A percentile compares a stretch with the other conserved stretches of the same genome.
Conservation (phyloP, 495 filamentous ascomycete species). For the Hypoxylon crocopeplum region DNA sequence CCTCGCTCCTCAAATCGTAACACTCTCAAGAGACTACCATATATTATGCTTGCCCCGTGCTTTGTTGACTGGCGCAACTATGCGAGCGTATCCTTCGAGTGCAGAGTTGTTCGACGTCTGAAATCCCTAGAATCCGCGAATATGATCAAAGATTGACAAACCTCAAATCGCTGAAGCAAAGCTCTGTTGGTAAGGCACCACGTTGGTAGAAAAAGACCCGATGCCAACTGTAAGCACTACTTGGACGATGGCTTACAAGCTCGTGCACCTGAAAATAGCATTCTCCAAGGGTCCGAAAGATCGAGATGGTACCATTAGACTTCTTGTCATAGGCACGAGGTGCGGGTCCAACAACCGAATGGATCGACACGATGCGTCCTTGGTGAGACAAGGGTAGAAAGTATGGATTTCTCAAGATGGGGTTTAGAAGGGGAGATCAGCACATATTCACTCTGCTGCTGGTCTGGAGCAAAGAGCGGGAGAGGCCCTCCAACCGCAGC, state of each 20-base stretch:
- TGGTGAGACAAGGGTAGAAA: conserved; percentile 24
- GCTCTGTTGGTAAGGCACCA: conserved; percentile 13
- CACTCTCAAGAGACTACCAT: conserved; percentile 4
- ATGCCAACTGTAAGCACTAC: conserved; percentile 25
- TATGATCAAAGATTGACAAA: conserved; percentile 11
- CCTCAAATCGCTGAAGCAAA: background rate
- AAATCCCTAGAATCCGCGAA: background rate
- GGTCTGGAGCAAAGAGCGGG: conserved; percentile 19
- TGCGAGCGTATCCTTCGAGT: background rate
- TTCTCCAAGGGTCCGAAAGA: conserved; percentile 4
- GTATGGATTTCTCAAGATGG: conserved; percentile 26
- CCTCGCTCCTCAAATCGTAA: conserved; percentile 1
- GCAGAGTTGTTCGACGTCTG: too few species aligned
- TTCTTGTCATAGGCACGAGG: conserved; percentile 7
- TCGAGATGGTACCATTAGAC: conserved; percentile 20
- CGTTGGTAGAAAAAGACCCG: conserved; percentile 20
- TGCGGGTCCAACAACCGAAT: conserved; percentile 7
- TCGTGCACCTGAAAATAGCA: conserved; percentile 24
- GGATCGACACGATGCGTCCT: conserved; percentile 18
- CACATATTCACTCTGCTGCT: conserved; percentile 19
- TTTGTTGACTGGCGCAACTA: background rate
- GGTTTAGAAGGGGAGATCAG: conserved; percentile 22
- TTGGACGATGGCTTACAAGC: conserved; percentile 7
- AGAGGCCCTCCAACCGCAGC: conserved; percentile 18
- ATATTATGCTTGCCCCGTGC: background rate